Conservation (phyloP, 1,139 yeast genomes). For the Tardiomyces depauwii region DNA sequence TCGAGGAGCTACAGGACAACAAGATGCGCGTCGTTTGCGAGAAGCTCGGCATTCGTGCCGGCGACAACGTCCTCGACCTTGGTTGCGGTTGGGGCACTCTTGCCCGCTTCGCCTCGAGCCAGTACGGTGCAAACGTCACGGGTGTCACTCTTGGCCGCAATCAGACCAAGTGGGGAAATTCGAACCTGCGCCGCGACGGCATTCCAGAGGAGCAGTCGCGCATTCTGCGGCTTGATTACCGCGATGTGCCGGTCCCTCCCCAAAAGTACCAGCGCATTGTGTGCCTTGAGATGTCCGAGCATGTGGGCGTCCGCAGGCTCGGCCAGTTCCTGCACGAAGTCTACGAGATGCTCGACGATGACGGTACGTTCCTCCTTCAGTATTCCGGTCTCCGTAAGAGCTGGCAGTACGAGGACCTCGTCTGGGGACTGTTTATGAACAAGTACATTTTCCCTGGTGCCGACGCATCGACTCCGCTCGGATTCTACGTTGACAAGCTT, state of each 20-base stretch:
- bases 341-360: constrained; percentile 79
- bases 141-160: constrained; percentile 85
- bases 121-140: constrained; percentile 77
- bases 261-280: constrained; percentile 81
- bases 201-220: constrained; percentile 57
- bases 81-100: constrained; percentile 98
- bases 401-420: constrained; percentile 91
- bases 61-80: constrained; percentile 68
- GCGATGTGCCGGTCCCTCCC: constrained; percentile 74
- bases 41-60: constrained; percentile 62
- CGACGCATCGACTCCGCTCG: constrained; percentile 90
- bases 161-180: constrained; percentile 86
- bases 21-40: constrained; percentile 81
- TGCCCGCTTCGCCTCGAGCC: constrained; percentile 72
- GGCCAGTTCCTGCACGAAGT: constrained; percentile 67
- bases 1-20: constrained; percentile 85
- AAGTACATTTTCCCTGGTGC: constrained; percentile 97
- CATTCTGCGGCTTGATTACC: constrained; percentile 77
- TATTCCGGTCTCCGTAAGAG: constrained; percentile 84
- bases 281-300: constrained; percentile 94
- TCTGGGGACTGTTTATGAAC: constrained; percentile 95
- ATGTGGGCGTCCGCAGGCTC: constrained; percentile 86
- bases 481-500: constrained; percentile 64
- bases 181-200: constrained; percentile 56
- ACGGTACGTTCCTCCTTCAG: constrained; percentile 79